Evolutionary conservation across 768 basidiomycete species (phyloP).

Genomic region (Boletus bicolor): DNA sequence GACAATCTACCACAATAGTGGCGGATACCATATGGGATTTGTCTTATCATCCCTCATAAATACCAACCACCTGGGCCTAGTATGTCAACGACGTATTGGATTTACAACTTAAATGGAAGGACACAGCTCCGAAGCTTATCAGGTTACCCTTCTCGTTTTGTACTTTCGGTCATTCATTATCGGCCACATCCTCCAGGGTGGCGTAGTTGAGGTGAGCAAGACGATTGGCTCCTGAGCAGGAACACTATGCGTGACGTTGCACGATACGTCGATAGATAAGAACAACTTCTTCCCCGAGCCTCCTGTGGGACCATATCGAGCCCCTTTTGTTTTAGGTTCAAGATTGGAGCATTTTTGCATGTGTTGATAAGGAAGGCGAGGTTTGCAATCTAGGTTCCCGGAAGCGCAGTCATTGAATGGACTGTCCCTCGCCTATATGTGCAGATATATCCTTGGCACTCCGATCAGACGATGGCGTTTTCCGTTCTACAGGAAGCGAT

Average conservation of each 20-base stretch:
- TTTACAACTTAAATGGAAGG: not conserved
- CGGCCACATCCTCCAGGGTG: not conserved
- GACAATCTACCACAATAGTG: not conserved
- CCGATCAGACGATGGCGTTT: not conserved
- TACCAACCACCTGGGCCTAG: not conserved
- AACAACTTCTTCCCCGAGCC: not conserved
- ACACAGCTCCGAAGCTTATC: not conserved
- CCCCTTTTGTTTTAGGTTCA: not conserved
- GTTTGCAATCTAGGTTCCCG: not conserved
- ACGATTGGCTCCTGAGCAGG: not conserved
- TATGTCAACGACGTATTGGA: not conserved
- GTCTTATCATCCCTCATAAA: not conserved
- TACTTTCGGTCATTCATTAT: not conserved
- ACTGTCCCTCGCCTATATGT: not conserved
- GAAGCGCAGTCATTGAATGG: not conserved
- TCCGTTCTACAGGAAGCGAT: slow-evolving; percentile 9
- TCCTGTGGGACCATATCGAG: not conserved
- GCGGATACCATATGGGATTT: not conserved
- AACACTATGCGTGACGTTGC: not conserved
- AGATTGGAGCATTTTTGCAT: not conserved
- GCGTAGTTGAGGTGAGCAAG: not conserved
- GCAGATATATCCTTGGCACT: too few relatives aligned
- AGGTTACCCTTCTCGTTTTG: not conserved
- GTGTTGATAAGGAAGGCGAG: not conserved
- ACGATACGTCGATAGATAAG: not conserved